Conservation (phyloP, 495 filamentous ascomycete species). For the Arthonia radiata region DNA sequence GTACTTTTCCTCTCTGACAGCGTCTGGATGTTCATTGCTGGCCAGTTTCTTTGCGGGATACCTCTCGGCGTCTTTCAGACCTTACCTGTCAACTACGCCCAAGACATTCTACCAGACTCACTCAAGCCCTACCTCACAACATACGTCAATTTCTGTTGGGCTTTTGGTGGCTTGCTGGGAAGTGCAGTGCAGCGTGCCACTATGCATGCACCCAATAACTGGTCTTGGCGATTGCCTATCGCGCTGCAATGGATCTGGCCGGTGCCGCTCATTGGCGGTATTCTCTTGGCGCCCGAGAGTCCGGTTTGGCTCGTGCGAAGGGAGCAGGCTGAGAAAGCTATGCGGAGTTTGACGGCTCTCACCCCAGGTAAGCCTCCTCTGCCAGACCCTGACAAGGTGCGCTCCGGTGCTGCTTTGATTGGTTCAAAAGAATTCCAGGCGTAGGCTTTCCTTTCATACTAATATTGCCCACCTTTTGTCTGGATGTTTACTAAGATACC, state of each 20-base stretch:
- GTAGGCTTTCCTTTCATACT: too few relatives aligned
- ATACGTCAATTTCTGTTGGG: slow-evolving; percentile 17
- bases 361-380: slow-evolving; percentile 10
- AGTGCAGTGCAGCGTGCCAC: slow-evolving; percentile 13
- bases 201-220: slow-evolving; percentile 11
- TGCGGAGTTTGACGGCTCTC: slow-evolving; percentile 12
- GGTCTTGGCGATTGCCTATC: slow-evolving; percentile 17
- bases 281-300: slow-evolving; percentile 14
- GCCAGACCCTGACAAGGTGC: too few relatives aligned
- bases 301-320: slow-evolving; percentile 19
- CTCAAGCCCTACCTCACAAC: slow-evolving; percentile 10
- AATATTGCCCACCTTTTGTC: too few relatives aligned
- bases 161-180: slow-evolving; percentile 13
- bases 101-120: slow-evolving; percentile 11
- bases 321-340: slow-evolving; percentile 12
- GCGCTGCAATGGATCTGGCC: slow-evolving; percentile 21
- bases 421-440: slow-evolving; percentile 16
- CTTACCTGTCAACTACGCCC: slow-evolving; percentile 12
- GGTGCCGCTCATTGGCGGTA: slow-evolving; percentile 13
- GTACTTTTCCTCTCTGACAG: slow-evolving; percentile 11
- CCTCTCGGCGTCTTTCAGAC: slow-evolving; percentile 10
- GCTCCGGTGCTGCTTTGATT: too few relatives aligned
- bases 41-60: slow-evolving; percentile 9
- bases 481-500: too few relatives aligned
- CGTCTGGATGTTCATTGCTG: slow-evolving; percentile 8